A percentile compares a stretch with the other conserved stretches of the same genome.
These are phyloP conservation scores for Plenodomus lindquistii DNA, from an alignment of 2,329 filamentous ascomycete genomes.

Conservation along the genomic window DNA sequence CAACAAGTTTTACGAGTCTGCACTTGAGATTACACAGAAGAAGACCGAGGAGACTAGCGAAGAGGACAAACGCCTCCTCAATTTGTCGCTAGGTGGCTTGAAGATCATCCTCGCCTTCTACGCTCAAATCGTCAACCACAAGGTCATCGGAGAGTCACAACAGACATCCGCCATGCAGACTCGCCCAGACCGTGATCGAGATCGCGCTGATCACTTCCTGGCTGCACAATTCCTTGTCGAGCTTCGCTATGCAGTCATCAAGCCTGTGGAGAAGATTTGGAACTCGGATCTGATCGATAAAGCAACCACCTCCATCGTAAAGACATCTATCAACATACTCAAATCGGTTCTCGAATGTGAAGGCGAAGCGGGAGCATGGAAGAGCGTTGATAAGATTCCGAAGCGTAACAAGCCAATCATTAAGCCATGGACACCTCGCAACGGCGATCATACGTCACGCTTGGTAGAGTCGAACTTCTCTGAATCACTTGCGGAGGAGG, in stretches of 20 bases:
- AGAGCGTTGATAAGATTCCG: slow-evolving; percentile 63
- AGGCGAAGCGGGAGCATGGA: slow-evolving; percentile 68
- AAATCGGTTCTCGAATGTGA: slow-evolving; percentile 78
- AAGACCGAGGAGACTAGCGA: slow-evolving; percentile 52
- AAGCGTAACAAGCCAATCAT: slow-evolving; percentile 50
- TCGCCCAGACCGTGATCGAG: slow-evolving; percentile 58
- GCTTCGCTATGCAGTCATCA: slow-evolving; percentile 77
- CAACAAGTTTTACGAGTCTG: slow-evolving; percentile 66
- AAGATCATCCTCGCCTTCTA: slow-evolving; percentile 87
- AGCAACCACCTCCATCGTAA: slow-evolving; percentile 73
- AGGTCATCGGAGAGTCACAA: slow-evolving; percentile 76
- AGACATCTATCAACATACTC: slow-evolving; percentile 80
- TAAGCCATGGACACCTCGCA: slow-evolving; percentile 58
- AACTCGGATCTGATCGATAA: slow-evolving; percentile 82
- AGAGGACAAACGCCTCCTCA: slow-evolving; percentile 39
- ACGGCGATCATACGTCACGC: slow-evolving; percentile 49
- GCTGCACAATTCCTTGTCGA: slow-evolving; percentile 83
- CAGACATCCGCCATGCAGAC: slow-evolving; percentile 61
- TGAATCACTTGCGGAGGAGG: slow-evolving; percentile 72
- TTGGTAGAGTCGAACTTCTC: slow-evolving; percentile 56
- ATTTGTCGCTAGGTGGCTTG: slow-evolving; percentile 63
- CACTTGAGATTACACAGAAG: slow-evolving; percentile 53
- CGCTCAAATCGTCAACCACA: slow-evolving; percentile 72
- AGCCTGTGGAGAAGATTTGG: slow-evolving; percentile 79
- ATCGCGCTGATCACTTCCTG: slow-evolving; percentile 64